Evolutionary conservation across 108 stramenopile species (phyloP).

Genomic region (Cyclotella kingstonii): DNA sequence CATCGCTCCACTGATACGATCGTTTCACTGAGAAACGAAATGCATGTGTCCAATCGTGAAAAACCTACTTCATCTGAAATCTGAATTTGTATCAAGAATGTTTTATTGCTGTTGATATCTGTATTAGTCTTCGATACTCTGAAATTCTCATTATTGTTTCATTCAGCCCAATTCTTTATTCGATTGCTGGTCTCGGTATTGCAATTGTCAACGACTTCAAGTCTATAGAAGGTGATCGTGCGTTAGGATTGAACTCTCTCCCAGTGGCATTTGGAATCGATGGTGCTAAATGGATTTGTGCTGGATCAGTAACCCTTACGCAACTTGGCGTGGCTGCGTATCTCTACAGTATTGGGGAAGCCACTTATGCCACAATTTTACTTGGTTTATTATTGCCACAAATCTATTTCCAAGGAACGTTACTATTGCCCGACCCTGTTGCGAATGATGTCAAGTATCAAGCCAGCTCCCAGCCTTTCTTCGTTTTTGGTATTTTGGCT

Average conservation of each 20-base stretch:
- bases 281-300: constrained; percentile 91
- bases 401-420: constrained; percentile 88
- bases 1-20: not conserved
- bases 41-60: too few relatives aligned
- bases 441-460: constrained; percentile 96
- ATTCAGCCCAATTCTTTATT: constrained; percentile 78
- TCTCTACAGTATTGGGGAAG: constrained; percentile 77
- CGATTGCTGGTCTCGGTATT: constrained; percentile 92
- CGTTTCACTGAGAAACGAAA: too few relatives aligned
- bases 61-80: too few relatives aligned
- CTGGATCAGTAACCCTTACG: constrained; percentile 85
- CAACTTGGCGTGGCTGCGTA: constrained; percentile 92
- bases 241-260: constrained; percentile 88
- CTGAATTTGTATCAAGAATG: too few relatives aligned
- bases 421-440: constrained; percentile 91
- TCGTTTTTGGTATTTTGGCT: constrained; percentile 91
- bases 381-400: constrained; percentile 88
- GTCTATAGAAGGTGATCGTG: constrained; percentile 93
- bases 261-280: constrained; percentile 97
- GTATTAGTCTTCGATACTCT: not conserved
- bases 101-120: too few relatives aligned
- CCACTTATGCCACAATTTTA: constrained; percentile 77
- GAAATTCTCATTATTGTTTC: not conserved
- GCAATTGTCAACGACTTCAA: constrained; percentile 98
- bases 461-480: constrained; percentile 91